Base-by-base conservation (phyloP, 2,329 filamentous ascomycete species). In the Fusarium chaquense region DNA sequence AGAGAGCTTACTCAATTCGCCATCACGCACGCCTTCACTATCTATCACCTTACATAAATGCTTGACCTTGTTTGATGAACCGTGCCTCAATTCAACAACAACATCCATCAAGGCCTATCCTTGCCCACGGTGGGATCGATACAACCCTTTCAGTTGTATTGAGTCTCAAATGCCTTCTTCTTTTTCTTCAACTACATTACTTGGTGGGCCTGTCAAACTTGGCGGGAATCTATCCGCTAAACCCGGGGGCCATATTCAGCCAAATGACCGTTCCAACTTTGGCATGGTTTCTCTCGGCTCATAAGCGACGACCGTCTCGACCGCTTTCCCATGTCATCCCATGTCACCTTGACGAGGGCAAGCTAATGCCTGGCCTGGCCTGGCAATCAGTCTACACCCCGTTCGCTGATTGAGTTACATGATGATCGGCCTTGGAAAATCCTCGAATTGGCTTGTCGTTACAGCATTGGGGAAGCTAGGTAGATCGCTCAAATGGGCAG, bases 171-270 rank as follows among this genome's bases (percentile, higher is more conserved):
- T 28, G 20, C 24, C n/a, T 38, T 32, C 53, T 43, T 35, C 32
- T 32, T 35, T 43, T 36, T 16, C 20, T 52, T 22, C 15, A 16
- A 20, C 12, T 58, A 51, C 56, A 63, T 51, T 41, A 26, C 24
- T 51, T 28, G 35, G 36, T 32, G 53, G 52, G 49, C 53, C 59
- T 73, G 71, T 70, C 68, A 67, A 66, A 69, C 26, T 62, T 53
- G 57, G 54, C 72, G 72, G 72, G 62, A 50, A 72, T 71, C 72
- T 70, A 73, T 62, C 72, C 72, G 72, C 52, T 35, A 44, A 59
- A 47, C 20, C 69, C 66, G 66, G 47, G 36, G 46, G 33, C 65
- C 61, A 54, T 56, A 61, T 53, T 30, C 46, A 56, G 56, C 62
- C 54, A 67, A 59, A 55, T 51, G 35, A 51, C 50, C 56, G 45